Conservation (phyloP, 169 alveolate species). For the Miamiensis avidus region DNA sequence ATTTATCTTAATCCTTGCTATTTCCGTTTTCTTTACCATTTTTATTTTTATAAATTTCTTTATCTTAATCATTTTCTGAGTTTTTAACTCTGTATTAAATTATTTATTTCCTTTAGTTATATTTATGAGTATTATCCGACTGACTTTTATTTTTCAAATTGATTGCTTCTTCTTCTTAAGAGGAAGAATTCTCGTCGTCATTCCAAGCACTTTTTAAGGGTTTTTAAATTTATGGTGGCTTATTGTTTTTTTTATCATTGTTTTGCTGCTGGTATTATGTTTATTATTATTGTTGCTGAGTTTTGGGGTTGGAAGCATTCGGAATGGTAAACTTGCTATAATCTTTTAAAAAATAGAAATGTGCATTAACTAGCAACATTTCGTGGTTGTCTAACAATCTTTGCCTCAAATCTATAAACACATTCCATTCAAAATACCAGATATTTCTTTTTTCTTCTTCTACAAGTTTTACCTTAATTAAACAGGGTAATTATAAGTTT, state of each 20-base stretch:
- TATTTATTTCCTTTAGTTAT: no score
- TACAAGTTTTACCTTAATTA: not conserved
- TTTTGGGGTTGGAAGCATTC: no score
- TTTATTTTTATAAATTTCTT: no score
- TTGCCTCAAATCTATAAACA: not conserved
- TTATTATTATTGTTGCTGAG: no score
- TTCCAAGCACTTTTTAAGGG: not conserved
- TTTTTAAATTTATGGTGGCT: no score
- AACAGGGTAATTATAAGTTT: not conserved
- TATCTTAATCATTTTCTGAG: no score
- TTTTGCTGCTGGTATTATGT: not conserved
- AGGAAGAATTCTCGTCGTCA: not conserved
- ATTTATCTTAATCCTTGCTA: no score
- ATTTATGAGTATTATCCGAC: no score
- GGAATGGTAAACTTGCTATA: not conserved
- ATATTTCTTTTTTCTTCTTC: not conserved
- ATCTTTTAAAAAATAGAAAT: not conserved
- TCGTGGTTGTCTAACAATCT: not conserved
- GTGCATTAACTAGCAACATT: not conserved
- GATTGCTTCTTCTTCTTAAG: not conserved
- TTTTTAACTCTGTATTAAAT: no score
- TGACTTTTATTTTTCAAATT: no score
- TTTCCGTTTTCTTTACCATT: no score
- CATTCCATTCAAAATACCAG: not conserved
- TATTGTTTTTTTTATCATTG: no score